Evolutionary conservation across 371 early-diverging fungal genomes (phyloP).

Genomic region (Synchytrium microbalum): DNA sequence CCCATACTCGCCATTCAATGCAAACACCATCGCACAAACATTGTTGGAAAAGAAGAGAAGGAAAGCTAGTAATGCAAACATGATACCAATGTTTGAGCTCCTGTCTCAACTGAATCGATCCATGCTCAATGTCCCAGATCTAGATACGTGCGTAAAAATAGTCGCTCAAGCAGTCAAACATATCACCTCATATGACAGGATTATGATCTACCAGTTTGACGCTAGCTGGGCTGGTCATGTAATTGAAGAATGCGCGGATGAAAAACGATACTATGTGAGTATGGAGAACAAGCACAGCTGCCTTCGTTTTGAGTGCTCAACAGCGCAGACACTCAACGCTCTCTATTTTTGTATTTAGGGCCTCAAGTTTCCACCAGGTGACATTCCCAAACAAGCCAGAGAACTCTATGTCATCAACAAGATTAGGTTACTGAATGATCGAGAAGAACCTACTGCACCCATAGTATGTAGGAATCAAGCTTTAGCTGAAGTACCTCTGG

Average conservation of each 20-base stretch:
- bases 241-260: background rate
- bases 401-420: background rate
- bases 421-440: background rate
- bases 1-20: background rate
- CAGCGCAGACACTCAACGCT: background rate
- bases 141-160: background rate
- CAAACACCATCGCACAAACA: background rate
- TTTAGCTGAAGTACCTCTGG: background rate
- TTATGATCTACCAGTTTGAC: slow-evolving; percentile 2
- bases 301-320: too few relatives aligned
- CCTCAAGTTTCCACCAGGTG: background rate
- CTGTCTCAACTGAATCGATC: background rate
- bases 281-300: too few relatives aligned
- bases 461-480: background rate
- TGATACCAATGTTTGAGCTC: background rate
- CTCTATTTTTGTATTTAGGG: background rate
- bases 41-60: background rate
- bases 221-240: background rate
- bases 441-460: background rate
- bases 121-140: background rate
- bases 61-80: background rate
- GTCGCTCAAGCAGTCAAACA: background rate
- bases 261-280: background rate
- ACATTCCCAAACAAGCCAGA: background rate
- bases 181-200: background rate